Base-by-base conservation (phyloP, 305 asterid genomes). In the Fraxinus dipetala region DNA sequence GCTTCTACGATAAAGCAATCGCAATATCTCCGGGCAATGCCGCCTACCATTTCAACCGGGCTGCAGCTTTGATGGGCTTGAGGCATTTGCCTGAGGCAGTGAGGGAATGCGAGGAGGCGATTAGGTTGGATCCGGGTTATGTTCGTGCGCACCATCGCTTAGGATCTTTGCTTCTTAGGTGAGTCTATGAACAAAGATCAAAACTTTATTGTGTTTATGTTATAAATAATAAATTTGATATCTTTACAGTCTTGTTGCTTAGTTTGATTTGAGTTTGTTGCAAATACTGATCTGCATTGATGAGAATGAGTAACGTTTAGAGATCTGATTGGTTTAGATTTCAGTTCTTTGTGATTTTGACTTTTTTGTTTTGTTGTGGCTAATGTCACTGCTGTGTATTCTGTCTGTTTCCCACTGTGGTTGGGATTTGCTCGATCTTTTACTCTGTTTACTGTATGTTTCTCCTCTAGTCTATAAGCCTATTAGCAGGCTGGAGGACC, bases 121-220 rank as follows among this genome's bases (percentile, higher is more conserved):
- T 96, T 85, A 89, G 88, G 83, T 87, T 94, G 93, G 95, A 96
- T 87, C 98, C 97, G 1, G 88, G 86, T 13, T 94, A 96, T 61
- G 90, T 84, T 38, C 88, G 90, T 86, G 99, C 98, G 3, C 98
- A 93, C 87, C 95, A 89, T 76, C 94, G 98, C 2, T 88, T 96
- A 83, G 99, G 97, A 83, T 90, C 95, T 84, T 85, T 96, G 91
- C 87, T 90, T 80, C 90, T 94, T 81, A 92, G 98, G 99, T 96
- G 89, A 92, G 93, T 85, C 76, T 75, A 45, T 84, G 75, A n/a
- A 28, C 51, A 22, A 80, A 69, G 67, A 79, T 77, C 61, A 56
- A 59, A 77, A 83, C 77, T 79, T 83, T 79, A 73, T 82, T 26
- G 5, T 72, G 81, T 86, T 73, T 75, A n/a, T 43, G 36, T 69